phyloP scores from a whole-genome alignment of 2,329 filamentous ascomycete species.

The Chaetoscypha palmicola region DNA sequence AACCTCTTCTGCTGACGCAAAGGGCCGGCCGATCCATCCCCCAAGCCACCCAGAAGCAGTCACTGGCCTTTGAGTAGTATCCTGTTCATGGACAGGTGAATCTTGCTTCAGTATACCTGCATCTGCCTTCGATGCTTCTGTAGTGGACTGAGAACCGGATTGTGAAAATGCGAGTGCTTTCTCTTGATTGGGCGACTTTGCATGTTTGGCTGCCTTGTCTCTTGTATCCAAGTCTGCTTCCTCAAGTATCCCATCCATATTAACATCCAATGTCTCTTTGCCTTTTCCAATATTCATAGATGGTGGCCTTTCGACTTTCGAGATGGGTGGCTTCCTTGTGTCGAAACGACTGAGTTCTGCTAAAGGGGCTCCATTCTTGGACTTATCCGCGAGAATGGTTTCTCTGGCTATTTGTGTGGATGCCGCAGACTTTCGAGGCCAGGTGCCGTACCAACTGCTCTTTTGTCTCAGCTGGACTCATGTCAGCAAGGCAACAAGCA shows the following conservation, averaged over 20 bases:
- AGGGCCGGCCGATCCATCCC: constrained; percentile 42
- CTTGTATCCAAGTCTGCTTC: neutral
- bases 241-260: constrained; percentile 22
- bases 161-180: neutral
- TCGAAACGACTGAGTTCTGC: constrained; percentile 27
- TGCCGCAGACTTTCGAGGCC: constrained; percentile 52
- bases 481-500: too few relatives aligned
- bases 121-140: neutral
- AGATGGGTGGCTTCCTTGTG: constrained; percentile 18
- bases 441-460: constrained; percentile 55
- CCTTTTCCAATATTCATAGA: constrained; percentile 31
- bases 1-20: constrained; percentile 9
- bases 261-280: constrained; percentile 30
- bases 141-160: neutral
- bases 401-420: constrained; percentile 55
- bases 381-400: constrained; percentile 47
- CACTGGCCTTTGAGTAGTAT: constrained; percentile 14
- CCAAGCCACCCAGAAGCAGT: constrained; percentile 47
- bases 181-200: constrained; percentile 2
- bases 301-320: constrained; percentile 22
- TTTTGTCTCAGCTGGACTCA: constrained; percentile 22
- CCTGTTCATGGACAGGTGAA: neutral
- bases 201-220: constrained; percentile 1
- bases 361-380: constrained; percentile 19
- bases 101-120: neutral